Evolutionary conservation across 768 basidiomycete species (phyloP), one percentile per base, ranked within the genome.

Genomic region (Suillus placidus): DNA sequence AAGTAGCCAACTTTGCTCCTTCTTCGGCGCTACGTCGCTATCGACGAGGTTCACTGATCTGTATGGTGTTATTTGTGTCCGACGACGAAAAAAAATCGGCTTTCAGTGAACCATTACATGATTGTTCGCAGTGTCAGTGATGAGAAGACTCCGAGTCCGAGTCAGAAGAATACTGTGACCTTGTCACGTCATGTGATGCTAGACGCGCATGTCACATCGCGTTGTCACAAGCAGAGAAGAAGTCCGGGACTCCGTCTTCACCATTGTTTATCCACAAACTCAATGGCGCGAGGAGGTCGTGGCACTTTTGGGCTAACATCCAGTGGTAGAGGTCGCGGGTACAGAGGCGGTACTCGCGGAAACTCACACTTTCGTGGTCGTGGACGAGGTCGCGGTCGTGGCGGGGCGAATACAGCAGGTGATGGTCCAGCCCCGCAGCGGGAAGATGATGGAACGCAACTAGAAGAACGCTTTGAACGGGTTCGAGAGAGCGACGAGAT

Each of bases 401-500:
- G 79, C 26, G 69, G 74, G 38, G 71, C 77, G 35, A 71, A 78
- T 60, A 76, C 76, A 55, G 78, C 74, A 34, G 82, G 79, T 58
- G 87, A 87, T 40, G 78, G 83, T 26, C 77, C 79, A 26, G 84
- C 80, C 23, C 87, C 87, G 6, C 84, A 85, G 73, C 85, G 93
- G 68, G 94, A 94, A 74, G 95, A 97, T 67, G 96, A 98, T 71
- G 96, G 94, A 16, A 94, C 93, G 1, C 89, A 90, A 61, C 84
- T 91, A 6, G 92, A 88, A 8, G 96, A 97, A 70, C 83, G 87
- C 68, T 96, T 97, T 73, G 96, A 98, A 72, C 87, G 86, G 69
- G 87, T 91, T 6, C 79, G 83, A 40, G 70, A 92, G 20, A 82
- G 79, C 68, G 95, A 99, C 76, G 94, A 97, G 71, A 86, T 98